phyloP scores from a whole-genome alignment of 305 asterid species.

The Stenogyne calaminthoides region DNA sequence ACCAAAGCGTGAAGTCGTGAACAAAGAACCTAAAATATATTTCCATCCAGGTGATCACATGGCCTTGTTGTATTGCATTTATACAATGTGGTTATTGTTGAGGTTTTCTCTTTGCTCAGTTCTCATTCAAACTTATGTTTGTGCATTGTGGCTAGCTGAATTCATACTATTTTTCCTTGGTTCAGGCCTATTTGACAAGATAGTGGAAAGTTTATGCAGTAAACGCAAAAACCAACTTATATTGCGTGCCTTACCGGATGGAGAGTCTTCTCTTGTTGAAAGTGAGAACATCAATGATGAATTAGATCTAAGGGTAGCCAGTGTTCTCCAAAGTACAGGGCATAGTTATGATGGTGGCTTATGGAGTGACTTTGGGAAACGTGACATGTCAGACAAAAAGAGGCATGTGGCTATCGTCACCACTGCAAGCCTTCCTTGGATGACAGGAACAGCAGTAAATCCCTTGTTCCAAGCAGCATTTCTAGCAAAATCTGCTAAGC shows the following conservation, averaged over 20 bases:
- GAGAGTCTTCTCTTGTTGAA: slow-evolving; percentile 69
- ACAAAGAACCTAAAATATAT: slow-evolving; percentile 16
- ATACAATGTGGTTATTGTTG: neutral
- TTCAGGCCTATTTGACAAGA: slow-evolving; percentile 88
- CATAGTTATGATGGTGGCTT: slow-evolving; percentile 90
- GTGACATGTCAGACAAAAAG: slow-evolving; percentile 52
- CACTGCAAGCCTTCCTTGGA: slow-evolving; percentile 99
- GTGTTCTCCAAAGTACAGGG: slow-evolving; percentile 94
- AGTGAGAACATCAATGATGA: slow-evolving; percentile 74
- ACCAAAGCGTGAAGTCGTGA: slow-evolving; percentile 5
- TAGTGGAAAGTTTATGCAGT: slow-evolving; percentile 90
- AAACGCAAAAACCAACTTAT: slow-evolving; percentile 77
- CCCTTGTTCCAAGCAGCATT: slow-evolving; percentile 98
- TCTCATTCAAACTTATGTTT: slow-evolving; percentile 7
- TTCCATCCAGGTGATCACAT: slow-evolving; percentile 9
- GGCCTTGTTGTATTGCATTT: slow-evolving; percentile 7
- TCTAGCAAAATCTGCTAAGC: slow-evolving; percentile 80
- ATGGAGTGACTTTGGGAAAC: slow-evolving; percentile 67
- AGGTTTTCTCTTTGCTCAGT: slow-evolving; percentile 8
- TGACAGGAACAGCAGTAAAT: slow-evolving; percentile 99
- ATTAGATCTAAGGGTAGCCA: slow-evolving; percentile 84
- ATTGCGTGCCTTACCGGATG: slow-evolving; percentile 62
- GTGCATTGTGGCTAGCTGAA: slow-evolving; percentile 26
- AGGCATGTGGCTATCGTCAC: slow-evolving; percentile 98
- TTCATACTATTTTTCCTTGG: slow-evolving; percentile 25